Evolutionary conservation across 495 filamentous ascomycete genomes (phyloP).

Genomic region (Hypomontagnella monticulosa): DNA sequence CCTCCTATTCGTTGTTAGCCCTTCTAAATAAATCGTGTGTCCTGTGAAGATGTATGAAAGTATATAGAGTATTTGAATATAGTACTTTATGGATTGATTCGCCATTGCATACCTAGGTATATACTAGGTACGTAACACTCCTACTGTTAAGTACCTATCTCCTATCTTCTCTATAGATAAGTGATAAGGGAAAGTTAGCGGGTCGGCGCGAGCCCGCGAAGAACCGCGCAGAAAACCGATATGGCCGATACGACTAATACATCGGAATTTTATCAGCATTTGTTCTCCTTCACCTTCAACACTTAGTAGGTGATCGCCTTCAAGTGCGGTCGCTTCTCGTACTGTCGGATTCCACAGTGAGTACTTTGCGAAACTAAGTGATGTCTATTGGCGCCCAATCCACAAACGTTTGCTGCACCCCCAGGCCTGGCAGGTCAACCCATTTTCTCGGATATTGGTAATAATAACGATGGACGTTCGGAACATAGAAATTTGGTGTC

Average conservation of each 20-base stretch:
- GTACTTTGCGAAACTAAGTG: neutral
- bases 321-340: constrained; percentile 30
- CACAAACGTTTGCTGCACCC: neutral
- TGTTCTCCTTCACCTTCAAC: constrained; percentile 7
- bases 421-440: constrained; percentile 15
- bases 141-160: constrained; percentile 6
- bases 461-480: constrained; percentile 53
- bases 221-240: constrained; percentile 34
- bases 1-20: too few relatives aligned
- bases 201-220: constrained; percentile 2
- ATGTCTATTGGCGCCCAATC: constrained; percentile 9
- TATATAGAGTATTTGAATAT: too few relatives aligned
- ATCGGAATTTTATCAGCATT: constrained; percentile 25
- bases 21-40: too few relatives aligned
- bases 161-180: too few relatives aligned
- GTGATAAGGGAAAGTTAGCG: too few relatives aligned
- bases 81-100: too few relatives aligned
- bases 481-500: constrained; percentile 44
- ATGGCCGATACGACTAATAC: constrained; percentile 32
- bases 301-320: constrained; percentile 31
- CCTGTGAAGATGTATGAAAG: too few relatives aligned
- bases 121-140: too few relatives aligned
- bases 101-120: too few relatives aligned
- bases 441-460: constrained; percentile 26
- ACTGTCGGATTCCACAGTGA: neutral